Percentiles rank a stretch among this genome's conserved stretches.
Evolutionary conservation across 805 yeast genomes (phyloP).

Genomic region (Cyberlindnera japonica): DNA sequence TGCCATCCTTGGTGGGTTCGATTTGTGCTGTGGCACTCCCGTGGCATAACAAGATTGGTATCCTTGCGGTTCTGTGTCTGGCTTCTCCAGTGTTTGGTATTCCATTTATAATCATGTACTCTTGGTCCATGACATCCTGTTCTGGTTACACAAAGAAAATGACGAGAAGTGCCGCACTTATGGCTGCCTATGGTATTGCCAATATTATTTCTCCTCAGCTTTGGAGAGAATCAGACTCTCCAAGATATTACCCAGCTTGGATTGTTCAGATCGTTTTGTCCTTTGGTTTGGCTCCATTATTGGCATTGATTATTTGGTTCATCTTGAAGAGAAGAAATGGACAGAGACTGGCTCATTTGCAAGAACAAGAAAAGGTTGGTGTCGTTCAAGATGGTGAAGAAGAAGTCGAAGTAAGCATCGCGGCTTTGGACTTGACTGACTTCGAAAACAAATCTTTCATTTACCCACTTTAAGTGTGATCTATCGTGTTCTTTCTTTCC

Average conservation of each 20-base stretch:
- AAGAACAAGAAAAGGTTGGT: conserved; percentile 20
- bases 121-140: conserved; percentile 33
- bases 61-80: conserved; percentile 44
- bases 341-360: conserved; percentile 30
- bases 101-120: conserved; percentile 36
- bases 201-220: conserved; percentile 56
- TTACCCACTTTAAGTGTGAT: no score
- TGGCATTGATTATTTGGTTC: conserved; percentile 41
- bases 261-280: conserved; percentile 52
- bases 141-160: conserved; percentile 51
- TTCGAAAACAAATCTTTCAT: no score
- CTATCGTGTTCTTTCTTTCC: no score
- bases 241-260: conserved; percentile 47
- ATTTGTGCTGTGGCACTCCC: conserved; percentile 43
- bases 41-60: conserved; percentile 41
- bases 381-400: not conserved
- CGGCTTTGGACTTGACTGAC: not conserved
- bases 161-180: conserved; percentile 41
- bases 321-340: conserved; percentile 44
- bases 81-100: conserved; percentile 45
- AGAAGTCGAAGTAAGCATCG: not conserved
- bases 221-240: conserved; percentile 46
- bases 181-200: conserved; percentile 45
- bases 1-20: conserved; percentile 44
- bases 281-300: conserved; percentile 42